Base-by-base conservation (phyloP, 2,329 filamentous ascomycete species). In the Alternaria panax region DNA sequence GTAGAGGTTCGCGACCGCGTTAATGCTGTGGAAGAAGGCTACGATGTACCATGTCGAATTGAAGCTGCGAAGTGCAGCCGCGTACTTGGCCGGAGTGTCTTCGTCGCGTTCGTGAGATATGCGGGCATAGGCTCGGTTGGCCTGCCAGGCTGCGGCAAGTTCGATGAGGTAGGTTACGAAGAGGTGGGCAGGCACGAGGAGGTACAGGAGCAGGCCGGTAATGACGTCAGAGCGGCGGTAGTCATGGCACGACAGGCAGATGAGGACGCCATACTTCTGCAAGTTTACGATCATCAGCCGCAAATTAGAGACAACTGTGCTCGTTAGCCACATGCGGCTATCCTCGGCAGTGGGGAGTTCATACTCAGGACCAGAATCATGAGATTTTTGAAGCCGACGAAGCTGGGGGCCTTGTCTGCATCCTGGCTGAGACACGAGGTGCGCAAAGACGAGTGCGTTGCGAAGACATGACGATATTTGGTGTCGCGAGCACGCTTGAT, bases 221-320 rank as follows among this genome's bases (percentile, higher is more conserved):
- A 90, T 77, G 25, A 97, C 71, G 74, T 98, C 93, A 70, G 91
- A 87, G 56, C 84, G 86, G 56, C 90, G 88, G 75, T 95, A 96
- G 79, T 96, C 92, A 78, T 97, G 93, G 75, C 93, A 96, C 66
- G 87, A 88, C 60, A 99, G 83, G 75, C 94, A 97, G 66, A 99
- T 96, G 59, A 98, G 84, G 58, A 98, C 92, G 54, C 95, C 95
- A 75, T 99, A 99, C 91, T 97, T 97, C 83, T 94, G 92, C 68
- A 94, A 92, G 75, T 99, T 99, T 80, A 98, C 95, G 74, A 99
- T 93, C 82, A 98, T 92, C 72, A 99, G 84, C 65, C 95, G 89
- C 51, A 99, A 80, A 76, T 99, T 99, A 71, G 93, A 95, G 50
- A 94, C 92, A 72, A 98, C 92, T 93, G 68, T 28, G 61, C 42